Evolutionary conservation across 768 basidiomycete genomes (phyloP), one percentile per base, ranked within the genome.

Genomic region (Boletus huronensis): DNA sequence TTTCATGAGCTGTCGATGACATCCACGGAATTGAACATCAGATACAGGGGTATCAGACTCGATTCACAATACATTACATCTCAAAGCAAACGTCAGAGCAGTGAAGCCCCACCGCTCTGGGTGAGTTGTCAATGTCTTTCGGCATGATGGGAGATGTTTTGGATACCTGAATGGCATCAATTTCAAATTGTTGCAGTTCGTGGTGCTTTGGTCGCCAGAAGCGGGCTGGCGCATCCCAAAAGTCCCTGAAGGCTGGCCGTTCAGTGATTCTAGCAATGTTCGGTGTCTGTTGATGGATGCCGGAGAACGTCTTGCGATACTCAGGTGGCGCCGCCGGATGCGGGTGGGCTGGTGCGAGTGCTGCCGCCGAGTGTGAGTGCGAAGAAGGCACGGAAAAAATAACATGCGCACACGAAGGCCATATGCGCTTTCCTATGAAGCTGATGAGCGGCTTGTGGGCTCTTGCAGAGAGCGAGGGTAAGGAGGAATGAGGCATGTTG

Each of bases 321-420:
- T 87, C 84, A 55, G 75, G 69, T n/a, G 87, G 85, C 16, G 87
- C 85, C 49, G 80, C 79, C 3, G 87, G 88, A 65, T 90, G 87
- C 13, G 83, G 74, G 57, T 79, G 81, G 29, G 71, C 65, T 1
- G 78, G 74, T 52, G 72, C 62, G 10, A 63, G 57, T 34, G 75
- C 77, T 66, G 70, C 61, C n/a, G 2, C 70, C 73, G 14, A 5
- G 25, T 48, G 17, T 65, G 38, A 59, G 52, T 11, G 23, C 13
- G 13, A 25, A 11, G 7, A 17, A 3, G 9, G 34, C 1, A 5
- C 0, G 5, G 26, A 45, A 2, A 13, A 8, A 28, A 45, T 2
- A 7, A 13, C 6, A 45, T 21, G 57, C 79, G 56, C 54, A 82
- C 81, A 61, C 19, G 72, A 71, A 11, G 82, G 78, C 73, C 76